Percentiles rank a stretch among this genome's conserved stretches.
Conservation (phyloP, 495 filamentous ascomycete genomes). For the Astrocystis sublimbata region DNA sequence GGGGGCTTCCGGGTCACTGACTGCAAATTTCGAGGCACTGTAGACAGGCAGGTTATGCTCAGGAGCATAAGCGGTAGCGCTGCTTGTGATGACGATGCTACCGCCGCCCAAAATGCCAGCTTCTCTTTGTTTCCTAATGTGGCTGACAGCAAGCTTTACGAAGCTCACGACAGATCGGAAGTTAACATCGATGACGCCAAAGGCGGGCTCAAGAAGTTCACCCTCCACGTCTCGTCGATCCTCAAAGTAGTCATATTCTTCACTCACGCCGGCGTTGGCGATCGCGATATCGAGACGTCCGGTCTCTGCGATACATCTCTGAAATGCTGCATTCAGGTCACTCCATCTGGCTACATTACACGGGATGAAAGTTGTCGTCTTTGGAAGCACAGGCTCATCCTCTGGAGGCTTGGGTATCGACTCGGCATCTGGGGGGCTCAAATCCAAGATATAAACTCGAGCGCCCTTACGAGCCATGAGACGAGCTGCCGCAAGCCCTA, state of each 20-base stretch:
- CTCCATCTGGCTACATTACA: slow-evolving; percentile 25
- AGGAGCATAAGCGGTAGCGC: slow-evolving; percentile 38
- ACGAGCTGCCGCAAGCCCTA: slow-evolving; percentile 22
- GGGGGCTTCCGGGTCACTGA: too few species aligned
- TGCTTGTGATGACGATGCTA: slow-evolving; percentile 39
- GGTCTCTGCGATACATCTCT: neutral
- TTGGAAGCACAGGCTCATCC: neutral
- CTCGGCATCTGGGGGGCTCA: slow-evolving; percentile 16
- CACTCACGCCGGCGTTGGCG: slow-evolving; percentile 33
- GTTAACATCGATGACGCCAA: slow-evolving; percentile 31
- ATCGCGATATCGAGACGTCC: slow-evolving; percentile 29
- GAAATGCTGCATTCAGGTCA: slow-evolving; percentile 24
- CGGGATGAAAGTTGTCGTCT: neutral
- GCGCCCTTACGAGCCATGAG: slow-evolving; percentile 26
- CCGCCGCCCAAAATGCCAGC: slow-evolving; percentile 14
- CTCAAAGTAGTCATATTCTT: slow-evolving; percentile 28
- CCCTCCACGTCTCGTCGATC: slow-evolving; percentile 21
- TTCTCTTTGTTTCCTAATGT: slow-evolving; percentile 15
- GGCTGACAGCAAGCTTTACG: slow-evolving; percentile 30
- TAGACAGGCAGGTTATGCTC: slow-evolving; percentile 37
- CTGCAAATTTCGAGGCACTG: slow-evolving; percentile 28
- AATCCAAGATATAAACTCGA: slow-evolving; percentile 26
- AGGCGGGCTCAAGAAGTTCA: slow-evolving; percentile 23
- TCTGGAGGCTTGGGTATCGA: neutral
- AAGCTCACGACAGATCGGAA: slow-evolving; percentile 27